Base-by-base conservation (phyloP, 2,329 filamentous ascomycete species). In the Colletotrichum graminicola region DNA sequence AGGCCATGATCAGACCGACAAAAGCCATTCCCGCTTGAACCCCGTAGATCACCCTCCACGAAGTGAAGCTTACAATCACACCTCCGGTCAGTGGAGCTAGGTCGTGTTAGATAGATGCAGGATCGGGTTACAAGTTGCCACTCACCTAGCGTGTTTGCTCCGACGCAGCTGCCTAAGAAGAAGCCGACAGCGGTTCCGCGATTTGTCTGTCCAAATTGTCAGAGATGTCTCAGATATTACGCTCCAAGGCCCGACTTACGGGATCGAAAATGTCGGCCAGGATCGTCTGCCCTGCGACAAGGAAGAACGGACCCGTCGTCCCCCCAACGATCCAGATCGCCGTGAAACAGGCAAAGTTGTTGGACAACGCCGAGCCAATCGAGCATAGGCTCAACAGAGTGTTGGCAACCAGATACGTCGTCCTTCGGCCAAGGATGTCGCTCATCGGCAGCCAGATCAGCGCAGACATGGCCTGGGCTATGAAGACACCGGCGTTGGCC, bases 381-480 rank as follows among this genome's bases (percentile, higher is more conserved):
- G 89, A 93, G 76, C 92, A 91, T 1, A 84, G 84, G 62, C 91
- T 88, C 80, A 95, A 93, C 1, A 93, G 82, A 0, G 86, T 79
- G 0, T 89, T 88, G 12, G 91, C 90, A 18, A 84, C 78, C 14
- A 93, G 80, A 41, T 73, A 74, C 1, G 70, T 60, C 1, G 63
- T 62, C 29, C 73, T 52, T 1, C 73, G 66, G 18, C 73, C 73
- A 5, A 74, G 36, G 7, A 74, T 63, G 11, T 69, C 88, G 74
- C 91, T 92, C 71, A 93, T 82, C 0, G 93, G 93, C 0, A 92
- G 92, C 87, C 91, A 95, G 65, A 94, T 87, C 12, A 90, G 86
- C 1, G 92, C 90, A 18, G 87, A 88, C 5, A 93, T 67, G 0
- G 91, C 92, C 92, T 94, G 95, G 75, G 91, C 90, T 5, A 91